Evolutionary conservation across 2,329 filamentous ascomycete genomes (phyloP).

Genomic region (Epicoccum sorghinum): DNA sequence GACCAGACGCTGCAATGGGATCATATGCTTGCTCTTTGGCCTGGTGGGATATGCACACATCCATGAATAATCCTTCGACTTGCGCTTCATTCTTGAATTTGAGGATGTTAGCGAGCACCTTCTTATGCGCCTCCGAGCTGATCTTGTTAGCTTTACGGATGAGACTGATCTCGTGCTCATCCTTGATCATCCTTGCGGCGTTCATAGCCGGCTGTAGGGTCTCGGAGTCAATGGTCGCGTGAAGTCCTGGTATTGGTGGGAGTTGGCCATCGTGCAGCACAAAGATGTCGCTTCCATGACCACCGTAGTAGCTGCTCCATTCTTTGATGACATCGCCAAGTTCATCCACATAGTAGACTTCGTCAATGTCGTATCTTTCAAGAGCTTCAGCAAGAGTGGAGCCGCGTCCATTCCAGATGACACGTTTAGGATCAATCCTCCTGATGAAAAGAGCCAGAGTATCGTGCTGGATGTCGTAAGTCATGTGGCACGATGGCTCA

Average conservation of each 20-base stretch:
- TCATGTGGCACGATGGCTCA: slow-evolving; percentile 61
- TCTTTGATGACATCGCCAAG: slow-evolving; percentile 36
- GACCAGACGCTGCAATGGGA: slow-evolving; percentile 83
- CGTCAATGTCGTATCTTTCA: slow-evolving; percentile 70
- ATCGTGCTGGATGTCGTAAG: slow-evolving; percentile 65
- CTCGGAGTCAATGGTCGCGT: slow-evolving; percentile 31
- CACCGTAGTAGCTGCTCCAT: slow-evolving; percentile 35
- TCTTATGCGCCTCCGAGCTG: slow-evolving; percentile 76
- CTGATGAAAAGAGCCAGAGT: slow-evolving; percentile 76
- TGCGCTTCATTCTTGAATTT: slow-evolving; percentile 77
- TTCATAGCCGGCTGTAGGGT: slow-evolving; percentile 75
- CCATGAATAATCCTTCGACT: slow-evolving; percentile 78
- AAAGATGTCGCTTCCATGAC: slow-evolving; percentile 35
- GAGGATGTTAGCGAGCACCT: slow-evolving; percentile 69
- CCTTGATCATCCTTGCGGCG: slow-evolving; percentile 79
- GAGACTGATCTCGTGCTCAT: slow-evolving; percentile 79
- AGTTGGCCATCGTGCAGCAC: slow-evolving; percentile 42
- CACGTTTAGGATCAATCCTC: slow-evolving; percentile 65
- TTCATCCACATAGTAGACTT: slow-evolving; percentile 63
- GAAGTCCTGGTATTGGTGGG: slow-evolving; percentile 18
- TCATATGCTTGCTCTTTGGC: slow-evolving; percentile 83
- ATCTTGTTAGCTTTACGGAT: slow-evolving; percentile 82
- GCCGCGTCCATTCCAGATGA: slow-evolving; percentile 69
- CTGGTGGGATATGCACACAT: slow-evolving; percentile 72
- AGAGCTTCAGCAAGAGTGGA: slow-evolving; percentile 67